Percentiles rank a stretch among this genome's conserved stretches.
Conservation (phyloP, 495 filamentous ascomycete genomes). For the Apodospora peruviana region DNA sequence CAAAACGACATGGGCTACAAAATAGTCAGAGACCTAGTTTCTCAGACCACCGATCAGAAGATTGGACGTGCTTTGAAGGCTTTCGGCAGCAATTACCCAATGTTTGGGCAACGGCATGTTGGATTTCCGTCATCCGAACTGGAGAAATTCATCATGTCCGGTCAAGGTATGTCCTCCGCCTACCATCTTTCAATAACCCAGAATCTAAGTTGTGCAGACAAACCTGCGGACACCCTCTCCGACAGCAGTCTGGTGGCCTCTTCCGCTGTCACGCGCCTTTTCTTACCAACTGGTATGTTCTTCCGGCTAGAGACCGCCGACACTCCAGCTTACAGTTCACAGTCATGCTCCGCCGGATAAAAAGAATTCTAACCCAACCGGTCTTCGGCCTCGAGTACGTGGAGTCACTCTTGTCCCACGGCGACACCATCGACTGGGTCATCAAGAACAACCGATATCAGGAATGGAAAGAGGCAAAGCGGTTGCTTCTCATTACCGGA, state of each 20-base stretch:
- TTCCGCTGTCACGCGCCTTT: neutral
- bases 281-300: constrained; percentile 1
- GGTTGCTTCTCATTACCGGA: constrained; percentile 1
- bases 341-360: constrained; percentile 2
- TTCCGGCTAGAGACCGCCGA: neutral
- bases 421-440: neutral
- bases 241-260: neutral
- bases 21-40: constrained; percentile 1
- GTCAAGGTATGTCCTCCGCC: neutral
- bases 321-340: neutral
- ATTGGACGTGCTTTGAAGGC: neutral
- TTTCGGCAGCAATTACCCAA: neutral
- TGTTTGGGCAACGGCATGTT: neutral
- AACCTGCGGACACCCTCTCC: neutral
- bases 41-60: neutral
- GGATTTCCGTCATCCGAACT: neutral
- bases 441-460: neutral
- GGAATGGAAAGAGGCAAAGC: neutral
- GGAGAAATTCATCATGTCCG: neutral
- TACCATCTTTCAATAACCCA: neutral
- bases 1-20: neutral
- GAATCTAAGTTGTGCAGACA: neutral
- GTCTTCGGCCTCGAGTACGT: constrained; percentile 4
- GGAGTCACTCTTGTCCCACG: constrained; percentile 1
- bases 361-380: constrained; percentile 1